These are phyloP conservation scores for Coelastrella sp. DNA, from an alignment of 139 green algal genomes.

Conservation along the genomic window DNA sequence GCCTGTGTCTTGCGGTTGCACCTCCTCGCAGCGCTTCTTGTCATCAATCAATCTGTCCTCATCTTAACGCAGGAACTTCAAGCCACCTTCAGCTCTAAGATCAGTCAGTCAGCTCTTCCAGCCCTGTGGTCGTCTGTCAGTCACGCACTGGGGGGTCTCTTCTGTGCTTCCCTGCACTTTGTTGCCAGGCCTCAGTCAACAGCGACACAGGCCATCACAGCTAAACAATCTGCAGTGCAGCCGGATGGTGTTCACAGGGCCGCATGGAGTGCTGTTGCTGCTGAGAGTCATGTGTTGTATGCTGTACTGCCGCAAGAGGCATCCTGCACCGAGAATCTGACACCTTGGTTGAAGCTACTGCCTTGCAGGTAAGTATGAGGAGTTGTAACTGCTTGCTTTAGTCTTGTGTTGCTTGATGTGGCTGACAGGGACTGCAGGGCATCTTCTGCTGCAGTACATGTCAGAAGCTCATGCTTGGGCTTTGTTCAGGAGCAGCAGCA, in stretches of 20 bases:
- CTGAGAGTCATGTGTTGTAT: conserved; percentile 54
- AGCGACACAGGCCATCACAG: conserved; percentile 9
- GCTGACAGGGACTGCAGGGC: neutral
- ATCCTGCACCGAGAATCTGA: conserved; percentile 93
- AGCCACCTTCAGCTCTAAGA: neutral
- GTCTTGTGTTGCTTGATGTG: neutral
- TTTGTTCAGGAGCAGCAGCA: too few species aligned
- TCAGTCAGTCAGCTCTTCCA: neutral
- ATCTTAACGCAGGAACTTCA: conserved; percentile 42
- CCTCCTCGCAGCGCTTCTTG: too few species aligned
- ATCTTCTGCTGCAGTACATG: too few species aligned
- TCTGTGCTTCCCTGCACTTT: conserved; percentile 74
- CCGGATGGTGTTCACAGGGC: neutral
- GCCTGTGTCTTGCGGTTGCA: neutral
- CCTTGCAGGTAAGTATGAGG: conserved; percentile 72
- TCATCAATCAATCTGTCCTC: neutral
- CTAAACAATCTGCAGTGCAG: neutral
- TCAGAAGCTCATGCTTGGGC: neutral
- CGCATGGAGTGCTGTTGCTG: neutral
- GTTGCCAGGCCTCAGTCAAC: conserved; percentile 39
- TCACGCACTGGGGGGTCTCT: conserved; percentile 69
- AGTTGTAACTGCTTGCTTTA: neutral
- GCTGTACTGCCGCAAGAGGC: conserved; percentile 80
- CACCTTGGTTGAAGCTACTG: conserved; percentile 91
- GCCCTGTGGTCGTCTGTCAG: conserved; percentile 63